phyloP scores from a whole-genome alignment of 2,329 filamentous ascomycete species.

The Ramichloridium luteum region DNA sequence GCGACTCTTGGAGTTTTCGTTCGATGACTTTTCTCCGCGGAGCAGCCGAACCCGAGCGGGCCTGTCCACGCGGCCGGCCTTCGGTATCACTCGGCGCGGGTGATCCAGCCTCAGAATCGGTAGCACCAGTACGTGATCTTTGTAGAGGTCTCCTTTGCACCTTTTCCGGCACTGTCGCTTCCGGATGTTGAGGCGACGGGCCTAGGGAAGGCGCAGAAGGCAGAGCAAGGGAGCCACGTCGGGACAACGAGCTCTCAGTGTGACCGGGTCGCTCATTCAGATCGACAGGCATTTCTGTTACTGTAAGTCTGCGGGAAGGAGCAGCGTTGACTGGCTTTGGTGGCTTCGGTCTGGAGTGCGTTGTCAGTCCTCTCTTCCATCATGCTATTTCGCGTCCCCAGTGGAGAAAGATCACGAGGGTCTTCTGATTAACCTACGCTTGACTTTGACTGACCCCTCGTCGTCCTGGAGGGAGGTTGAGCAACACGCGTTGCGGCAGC shows the following conservation, averaged over 20 bases:
- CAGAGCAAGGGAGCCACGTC: conserved; percentile 25
- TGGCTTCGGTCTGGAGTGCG: too few relatives aligned
- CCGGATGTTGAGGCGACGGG: conserved; percentile 11
- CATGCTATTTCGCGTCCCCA: too few relatives aligned
- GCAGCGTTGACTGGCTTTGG: too few relatives aligned
- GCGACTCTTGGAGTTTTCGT: conserved; percentile 43
- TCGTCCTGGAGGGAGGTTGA: conserved; percentile 12
- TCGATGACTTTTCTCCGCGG: conserved; percentile 56
- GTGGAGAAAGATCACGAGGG: too few relatives aligned
- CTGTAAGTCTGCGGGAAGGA: too few relatives aligned
- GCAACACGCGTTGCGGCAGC: conserved; percentile 15
- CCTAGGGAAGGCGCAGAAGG: conserved; percentile 19
- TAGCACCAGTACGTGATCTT: conserved; percentile 12
- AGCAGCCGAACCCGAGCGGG: conserved; percentile 36
- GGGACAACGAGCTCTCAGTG: conserved; percentile 10
- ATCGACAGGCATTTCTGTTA: too few relatives aligned
- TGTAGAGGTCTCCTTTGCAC: conserved; percentile 25
- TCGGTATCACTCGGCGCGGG: conserved; percentile 26
- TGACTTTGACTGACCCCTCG: conserved; percentile 11
- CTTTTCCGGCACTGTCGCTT: conserved; percentile 12
- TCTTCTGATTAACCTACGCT: conserved; percentile 21
- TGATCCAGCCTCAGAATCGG: conserved; percentile 25
- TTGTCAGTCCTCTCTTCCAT: too few relatives aligned
- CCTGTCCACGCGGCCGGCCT: conserved; percentile 15
- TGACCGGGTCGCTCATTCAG: too few relatives aligned